Evolutionary conservation across 2,329 filamentous ascomycete genomes (phyloP).

Genomic region (Nannizziopsis barbatae): DNA sequence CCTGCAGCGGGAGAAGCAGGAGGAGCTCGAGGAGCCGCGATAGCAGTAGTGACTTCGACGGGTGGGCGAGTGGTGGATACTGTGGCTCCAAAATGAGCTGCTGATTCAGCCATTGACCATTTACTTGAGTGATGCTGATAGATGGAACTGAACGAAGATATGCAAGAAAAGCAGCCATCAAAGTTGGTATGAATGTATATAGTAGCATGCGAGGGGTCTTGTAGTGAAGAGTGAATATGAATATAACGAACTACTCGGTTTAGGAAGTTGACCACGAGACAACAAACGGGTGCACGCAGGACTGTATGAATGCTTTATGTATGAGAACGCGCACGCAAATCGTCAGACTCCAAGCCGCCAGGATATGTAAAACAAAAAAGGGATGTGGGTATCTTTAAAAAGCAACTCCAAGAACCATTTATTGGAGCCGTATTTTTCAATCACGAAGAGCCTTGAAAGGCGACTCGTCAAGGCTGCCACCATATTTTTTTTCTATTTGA

Average conservation of each 20-base stretch:
- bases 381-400: no score
- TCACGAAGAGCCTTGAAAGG: no score
- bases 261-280: conserved; percentile 9
- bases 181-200: not conserved
- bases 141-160: not conserved
- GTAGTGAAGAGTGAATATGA: not conserved
- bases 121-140: not conserved
- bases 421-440: no score
- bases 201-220: not conserved
- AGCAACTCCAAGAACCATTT: no score
- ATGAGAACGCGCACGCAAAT: no score
- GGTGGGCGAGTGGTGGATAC: conserved; percentile 3
- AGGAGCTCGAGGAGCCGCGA: not conserved
- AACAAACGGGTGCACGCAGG: not conserved
- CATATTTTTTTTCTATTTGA: no score
- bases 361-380: no score
- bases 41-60: not conserved
- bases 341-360: no score
- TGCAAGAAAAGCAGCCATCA: conserved; percentile 10
- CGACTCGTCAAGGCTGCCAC: no score
- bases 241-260: not conserved
- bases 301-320: no score
- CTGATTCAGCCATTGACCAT: conserved; percentile 12
- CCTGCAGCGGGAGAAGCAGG: not conserved
- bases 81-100: conserved; percentile 4